Conservation (phyloP, 2,329 filamentous ascomycete genomes). For the Dendrostoma leiphaemia region DNA sequence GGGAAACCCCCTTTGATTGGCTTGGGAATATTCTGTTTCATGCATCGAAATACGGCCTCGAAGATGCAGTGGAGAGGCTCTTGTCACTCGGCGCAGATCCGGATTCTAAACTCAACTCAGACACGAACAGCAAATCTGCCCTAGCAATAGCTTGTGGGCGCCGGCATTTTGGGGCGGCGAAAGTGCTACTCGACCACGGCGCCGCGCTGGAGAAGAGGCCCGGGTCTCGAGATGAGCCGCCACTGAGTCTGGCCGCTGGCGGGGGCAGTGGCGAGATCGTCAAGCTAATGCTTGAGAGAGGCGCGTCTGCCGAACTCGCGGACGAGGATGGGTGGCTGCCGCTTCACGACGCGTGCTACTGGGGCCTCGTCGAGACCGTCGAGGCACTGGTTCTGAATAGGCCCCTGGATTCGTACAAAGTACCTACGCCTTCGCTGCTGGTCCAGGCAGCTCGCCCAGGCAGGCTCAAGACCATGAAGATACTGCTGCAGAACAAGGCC, state of each 20-base stretch:
- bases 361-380: neutral
- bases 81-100: neutral
- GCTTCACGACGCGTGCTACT: neutral
- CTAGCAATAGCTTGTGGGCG: neutral
- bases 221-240: neutral
- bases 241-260: neutral
- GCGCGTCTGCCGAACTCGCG: neutral
- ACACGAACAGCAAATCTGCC: neutral
- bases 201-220: neutral
- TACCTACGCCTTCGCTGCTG: neutral
- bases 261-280: neutral
- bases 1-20: constrained; percentile 1
- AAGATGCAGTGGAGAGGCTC: neutral
- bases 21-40: neutral
- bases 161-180: neutral
- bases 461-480: neutral
- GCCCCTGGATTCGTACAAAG: neutral
- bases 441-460: neutral
- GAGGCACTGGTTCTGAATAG: neutral
- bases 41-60: neutral
- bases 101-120: neutral
- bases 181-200: neutral
- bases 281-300: neutral
- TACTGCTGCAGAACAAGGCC: neutral
- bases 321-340: neutral